Evolutionary conservation across 441 rosid genomes (phyloP), one percentile per base, ranked within the genome.

Genomic region (Mallotus japonicus): DNA sequence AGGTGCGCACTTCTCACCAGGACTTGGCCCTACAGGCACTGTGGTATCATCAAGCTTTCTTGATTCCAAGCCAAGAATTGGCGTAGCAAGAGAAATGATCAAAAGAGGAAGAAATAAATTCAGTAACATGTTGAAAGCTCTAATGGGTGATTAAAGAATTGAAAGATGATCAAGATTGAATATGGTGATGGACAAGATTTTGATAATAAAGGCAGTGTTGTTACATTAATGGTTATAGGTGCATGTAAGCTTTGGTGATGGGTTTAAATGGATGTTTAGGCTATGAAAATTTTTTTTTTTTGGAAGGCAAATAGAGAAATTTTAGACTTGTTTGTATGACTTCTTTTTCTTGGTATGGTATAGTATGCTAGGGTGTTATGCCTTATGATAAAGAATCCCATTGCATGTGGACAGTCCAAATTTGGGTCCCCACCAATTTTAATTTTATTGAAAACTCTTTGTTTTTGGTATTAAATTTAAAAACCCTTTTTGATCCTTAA

Each of bases 1-100:
- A 4, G 95, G 83, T 44, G 69, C 12, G 62, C 95, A 92, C 78
- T 90, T 87, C 46, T 75, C 73, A 54, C 71, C 80, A 49, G 83
- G 28, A 24, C 28, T 61, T 62, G 78, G 80, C 37, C 57, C 76
- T 9, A 20, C 12, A 16, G 76, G 71, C 66, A 61, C 74, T 0
- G 81, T 47, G 73, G 79, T 57, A 32, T 86, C 87, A 40, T 86
- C 83, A n/a, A 79, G 84, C 78, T 58, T 83, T 80, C 85, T 78
- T 15, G 87, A 56, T 47, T 78, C 80, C 14, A 59, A 57, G 14
- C 84, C 87, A 20, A 75, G 80, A 67, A 72, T 70, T 42, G 87
- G 77, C 9, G 70, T 67, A 8, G 75, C 55, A 16, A 79, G 65
- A 60, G 69, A 70, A 15, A 72, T 57, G 5, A 85, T 56, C 44